These are phyloP conservation scores for Sclerotinia borealis DNA, from an alignment of 2,329 filamentous ascomycete genomes.

Conservation along the genomic window DNA sequence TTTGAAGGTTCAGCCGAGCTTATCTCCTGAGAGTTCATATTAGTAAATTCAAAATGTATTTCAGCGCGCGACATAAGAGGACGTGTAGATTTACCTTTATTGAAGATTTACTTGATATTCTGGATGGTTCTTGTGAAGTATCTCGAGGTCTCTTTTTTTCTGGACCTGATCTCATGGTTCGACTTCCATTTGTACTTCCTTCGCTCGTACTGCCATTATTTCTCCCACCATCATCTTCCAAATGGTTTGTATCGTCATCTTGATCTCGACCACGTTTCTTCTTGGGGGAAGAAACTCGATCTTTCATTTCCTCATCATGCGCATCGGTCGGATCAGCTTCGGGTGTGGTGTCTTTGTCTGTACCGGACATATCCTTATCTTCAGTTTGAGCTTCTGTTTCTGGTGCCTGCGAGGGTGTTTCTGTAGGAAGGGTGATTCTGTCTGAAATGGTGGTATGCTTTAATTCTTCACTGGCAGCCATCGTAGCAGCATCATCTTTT, in stretches of 20 bases:
- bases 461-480: conserved; percentile 57
- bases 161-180: conserved; percentile 45
- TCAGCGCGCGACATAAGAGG: not conserved
- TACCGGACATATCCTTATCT: conserved; percentile 28
- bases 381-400: conserved; percentile 29
- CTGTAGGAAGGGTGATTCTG: conserved; percentile 39
- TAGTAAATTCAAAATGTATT: not conserved
- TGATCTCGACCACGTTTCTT: conserved; percentile 49
- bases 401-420: conserved; percentile 43
- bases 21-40: conserved; percentile 14
- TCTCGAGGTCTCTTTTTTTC: conserved; percentile 62
- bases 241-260: conserved; percentile 41
- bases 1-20: conserved; percentile 7
- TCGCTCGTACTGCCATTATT: conserved; percentile 37
- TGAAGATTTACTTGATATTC: conserved; percentile 24
- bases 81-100: conserved; percentile 18
- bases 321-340: conserved; percentile 35
- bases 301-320: conserved; percentile 39
- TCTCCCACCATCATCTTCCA: conserved; percentile 30
- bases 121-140: conserved; percentile 24
- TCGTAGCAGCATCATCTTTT: conserved; percentile 56
- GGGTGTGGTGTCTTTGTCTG: conserved; percentile 25
- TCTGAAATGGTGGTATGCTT: conserved; percentile 58
- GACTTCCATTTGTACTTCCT: conserved; percentile 33
- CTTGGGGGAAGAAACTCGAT: conserved; percentile 54